Conservation (phyloP, 108 stramenopile species). For the Fragilaria radians region DNA sequence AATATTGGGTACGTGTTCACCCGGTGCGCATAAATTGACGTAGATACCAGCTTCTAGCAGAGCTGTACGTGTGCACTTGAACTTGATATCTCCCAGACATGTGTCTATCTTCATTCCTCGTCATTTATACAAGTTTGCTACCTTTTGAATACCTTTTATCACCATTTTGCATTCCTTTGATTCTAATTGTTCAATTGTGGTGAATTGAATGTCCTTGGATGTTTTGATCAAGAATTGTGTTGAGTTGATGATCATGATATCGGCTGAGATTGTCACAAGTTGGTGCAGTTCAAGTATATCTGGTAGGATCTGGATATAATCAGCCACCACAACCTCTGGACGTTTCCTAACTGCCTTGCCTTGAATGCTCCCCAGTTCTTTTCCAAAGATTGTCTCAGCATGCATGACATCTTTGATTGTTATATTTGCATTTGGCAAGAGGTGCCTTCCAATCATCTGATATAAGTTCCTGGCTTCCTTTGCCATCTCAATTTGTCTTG, state of each 20-base stretch:
- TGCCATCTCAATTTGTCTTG: conserved; percentile 10
- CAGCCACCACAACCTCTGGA: not conserved
- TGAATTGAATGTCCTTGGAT: not conserved
- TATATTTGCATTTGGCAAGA: conserved; percentile 7
- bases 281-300: not conserved
- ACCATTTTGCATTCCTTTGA: not conserved
- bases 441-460: conserved; percentile 18
- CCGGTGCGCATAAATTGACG: not conserved
- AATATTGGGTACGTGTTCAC: not conserved
- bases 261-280: not conserved
- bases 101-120: not conserved
- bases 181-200: not conserved
- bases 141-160: not conserved
- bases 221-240: not conserved
- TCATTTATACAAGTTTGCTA: not conserved
- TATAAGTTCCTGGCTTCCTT: conserved; percentile 13
- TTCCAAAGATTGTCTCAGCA: conserved; percentile 24
- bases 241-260: not conserved
- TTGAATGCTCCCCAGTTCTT: conserved; percentile 24
- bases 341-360: conserved; percentile 19
- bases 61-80: not conserved
- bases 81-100: not conserved
- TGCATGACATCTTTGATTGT: conserved; percentile 15
- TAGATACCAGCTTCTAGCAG: not conserved
- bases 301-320: not conserved